Evolutionary conservation across 2,329 filamentous ascomycete species (phyloP).

Genomic region (Phialemonium atrogriseum): DNA sequence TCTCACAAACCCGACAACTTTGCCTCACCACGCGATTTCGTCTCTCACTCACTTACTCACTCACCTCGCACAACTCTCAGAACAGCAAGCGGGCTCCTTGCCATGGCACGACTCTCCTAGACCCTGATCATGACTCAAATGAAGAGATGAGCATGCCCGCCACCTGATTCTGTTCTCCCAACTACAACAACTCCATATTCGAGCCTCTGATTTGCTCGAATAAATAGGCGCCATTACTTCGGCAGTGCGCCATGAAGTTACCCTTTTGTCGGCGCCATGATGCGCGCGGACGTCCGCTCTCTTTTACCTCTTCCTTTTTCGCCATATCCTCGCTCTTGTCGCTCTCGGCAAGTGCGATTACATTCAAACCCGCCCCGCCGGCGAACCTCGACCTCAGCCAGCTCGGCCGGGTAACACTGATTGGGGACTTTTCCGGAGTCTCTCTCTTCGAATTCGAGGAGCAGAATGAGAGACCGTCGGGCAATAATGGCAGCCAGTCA

Average conservation of each 20-base stretch:
- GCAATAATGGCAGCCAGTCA: conserved; percentile 70
- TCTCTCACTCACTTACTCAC: background rate
- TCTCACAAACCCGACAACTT: conserved; percentile 1
- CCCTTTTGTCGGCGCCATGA: conserved; percentile 32
- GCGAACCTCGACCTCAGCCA: conserved; percentile 70
- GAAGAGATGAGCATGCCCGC: too few species aligned
- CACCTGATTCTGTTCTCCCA: too few species aligned
- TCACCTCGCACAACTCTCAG: background rate
- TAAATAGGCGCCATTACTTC: too few species aligned
- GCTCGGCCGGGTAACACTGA: conserved; percentile 76
- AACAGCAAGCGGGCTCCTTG: too few species aligned
- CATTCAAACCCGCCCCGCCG: conserved; percentile 54
- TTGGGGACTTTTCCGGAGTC: conserved; percentile 84
- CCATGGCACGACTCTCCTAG: too few species aligned
- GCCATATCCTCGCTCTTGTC: conserved; percentile 29
- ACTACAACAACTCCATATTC: too few species aligned
- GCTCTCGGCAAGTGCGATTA: conserved; percentile 37
- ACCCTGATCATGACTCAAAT: too few species aligned
- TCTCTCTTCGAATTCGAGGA: conserved; percentile 81
- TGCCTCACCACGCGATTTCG: background rate
- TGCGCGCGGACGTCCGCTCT: conserved; percentile 24
- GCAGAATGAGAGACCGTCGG: conserved; percentile 61
- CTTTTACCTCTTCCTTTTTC: conserved; percentile 23
- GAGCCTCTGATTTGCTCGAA: too few species aligned
- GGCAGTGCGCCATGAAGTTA: conserved; percentile 36